Percentiles rank a stretch among this genome's conserved stretches.
These are phyloP conservation scores for Rhodotorula sp. DNA, from an alignment of 1,284 basidiomycete species.

Conservation along the genomic window DNA sequence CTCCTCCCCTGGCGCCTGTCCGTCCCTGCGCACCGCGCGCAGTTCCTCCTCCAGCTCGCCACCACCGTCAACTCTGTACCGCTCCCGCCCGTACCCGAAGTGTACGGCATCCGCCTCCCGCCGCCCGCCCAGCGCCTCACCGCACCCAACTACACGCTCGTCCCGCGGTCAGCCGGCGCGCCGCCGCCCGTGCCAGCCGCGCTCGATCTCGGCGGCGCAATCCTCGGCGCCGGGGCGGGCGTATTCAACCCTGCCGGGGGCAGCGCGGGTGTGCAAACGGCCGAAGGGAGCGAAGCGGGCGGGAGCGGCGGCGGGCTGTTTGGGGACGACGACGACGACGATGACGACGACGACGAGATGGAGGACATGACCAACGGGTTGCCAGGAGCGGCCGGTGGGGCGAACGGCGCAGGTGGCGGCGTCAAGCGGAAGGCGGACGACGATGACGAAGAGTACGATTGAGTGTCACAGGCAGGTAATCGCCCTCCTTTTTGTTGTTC, in stretches of 20 bases:
- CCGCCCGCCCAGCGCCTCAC: conserved; percentile 79
- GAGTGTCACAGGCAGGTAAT: not conserved
- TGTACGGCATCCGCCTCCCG: conserved; percentile 89
- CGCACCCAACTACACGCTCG: conserved; percentile 86
- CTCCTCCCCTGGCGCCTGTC: not conserved
- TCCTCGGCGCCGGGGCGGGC: not conserved
- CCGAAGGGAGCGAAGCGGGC: conserved; percentile 18
- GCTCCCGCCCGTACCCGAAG: conserved; percentile 88
- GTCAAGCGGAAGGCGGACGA: conserved; percentile 35
- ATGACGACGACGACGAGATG: conserved; percentile 45
- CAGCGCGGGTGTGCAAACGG: not conserved
- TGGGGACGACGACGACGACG: conserved; percentile 42
- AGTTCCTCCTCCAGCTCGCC: conserved; percentile 88
- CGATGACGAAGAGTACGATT: conserved; percentile 41
- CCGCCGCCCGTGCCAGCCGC: not conserved
- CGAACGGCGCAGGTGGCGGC: conserved; percentile 8
- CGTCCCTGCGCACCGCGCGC: conserved; percentile 8
- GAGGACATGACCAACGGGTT: conserved; percentile 38
- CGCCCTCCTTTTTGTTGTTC: too few species aligned
- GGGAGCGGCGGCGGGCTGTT: conserved; percentile 29
- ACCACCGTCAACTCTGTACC: conserved; percentile 86
- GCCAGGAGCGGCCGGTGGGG: not conserved
- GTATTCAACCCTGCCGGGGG: not conserved
- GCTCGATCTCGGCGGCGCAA: not conserved
- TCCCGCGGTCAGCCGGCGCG: conserved; percentile 57